A percentile compares a stretch with the other conserved stretches of the same genome.
These are phyloP conservation scores for Eucalyptus albens DNA, from an alignment of 345 rosid species.

Conservation along the genomic window DNA sequence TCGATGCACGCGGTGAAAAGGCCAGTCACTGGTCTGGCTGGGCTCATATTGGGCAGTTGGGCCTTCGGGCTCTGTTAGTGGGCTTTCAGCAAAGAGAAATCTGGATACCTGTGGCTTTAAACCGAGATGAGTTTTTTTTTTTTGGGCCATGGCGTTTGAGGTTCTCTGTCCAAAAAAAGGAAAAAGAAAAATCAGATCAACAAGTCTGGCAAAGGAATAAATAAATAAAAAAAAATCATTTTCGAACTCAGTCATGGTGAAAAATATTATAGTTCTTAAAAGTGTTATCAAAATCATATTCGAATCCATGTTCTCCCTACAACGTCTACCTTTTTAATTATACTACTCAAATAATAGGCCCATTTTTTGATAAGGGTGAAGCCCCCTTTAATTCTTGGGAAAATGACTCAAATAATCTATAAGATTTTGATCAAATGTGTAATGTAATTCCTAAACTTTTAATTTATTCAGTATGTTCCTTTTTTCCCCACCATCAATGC, in stretches of 20 bases:
- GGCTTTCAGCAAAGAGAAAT: neutral
- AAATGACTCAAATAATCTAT: rapidly evolving
- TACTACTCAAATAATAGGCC: neutral
- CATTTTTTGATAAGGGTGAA: neutral
- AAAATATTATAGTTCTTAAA: neutral
- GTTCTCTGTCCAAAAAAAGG: neutral
- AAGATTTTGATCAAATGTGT: too few relatives aligned
- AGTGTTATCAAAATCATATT: neutral
- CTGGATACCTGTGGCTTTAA: neutral
- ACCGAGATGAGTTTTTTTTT: neutral
- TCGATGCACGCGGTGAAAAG: neutral
- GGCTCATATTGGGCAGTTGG: neutral
- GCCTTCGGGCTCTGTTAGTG: neutral
- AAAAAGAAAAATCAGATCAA: neutral
- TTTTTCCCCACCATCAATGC: too few relatives aligned
- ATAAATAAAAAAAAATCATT: too few relatives aligned
- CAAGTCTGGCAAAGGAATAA: too few relatives aligned
- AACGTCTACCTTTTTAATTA: neutral
- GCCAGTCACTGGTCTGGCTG: neutral
- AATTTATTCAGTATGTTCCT: rapidly evolving
- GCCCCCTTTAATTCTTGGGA: neutral
- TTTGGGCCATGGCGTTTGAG: neutral
- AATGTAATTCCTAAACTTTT: rapidly evolving
- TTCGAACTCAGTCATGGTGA: too few relatives aligned
- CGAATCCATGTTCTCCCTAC: neutral